Conservation (phyloP, 768 basidiomycete genomes). For the Lactarius quietus region DNA sequence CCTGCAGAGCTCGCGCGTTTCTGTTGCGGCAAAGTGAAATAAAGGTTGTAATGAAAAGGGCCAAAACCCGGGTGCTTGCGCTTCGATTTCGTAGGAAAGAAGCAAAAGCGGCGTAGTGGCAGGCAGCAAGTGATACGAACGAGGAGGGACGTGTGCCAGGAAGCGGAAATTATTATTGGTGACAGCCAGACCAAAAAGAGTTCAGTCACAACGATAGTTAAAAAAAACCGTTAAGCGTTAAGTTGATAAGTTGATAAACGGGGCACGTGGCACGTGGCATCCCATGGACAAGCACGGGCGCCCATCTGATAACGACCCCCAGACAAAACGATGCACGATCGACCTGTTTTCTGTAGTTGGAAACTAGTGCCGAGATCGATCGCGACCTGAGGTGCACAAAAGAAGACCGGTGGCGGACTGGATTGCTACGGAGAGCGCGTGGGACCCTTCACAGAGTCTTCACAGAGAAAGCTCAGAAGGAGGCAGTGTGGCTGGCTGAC, state of each 20-base stretch:
- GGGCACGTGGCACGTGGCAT: slow-evolving; percentile 13
- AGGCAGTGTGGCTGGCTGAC: background rate
- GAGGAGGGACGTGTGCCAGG: background rate
- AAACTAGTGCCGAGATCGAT: slow-evolving; percentile 8
- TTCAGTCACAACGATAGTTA: slow-evolving; percentile 11
- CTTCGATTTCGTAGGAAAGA: background rate
- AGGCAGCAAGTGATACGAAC: background rate
- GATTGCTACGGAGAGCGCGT: background rate
- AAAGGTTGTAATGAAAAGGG: slow-evolving; percentile 11
- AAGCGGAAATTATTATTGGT: slow-evolving; percentile 17
- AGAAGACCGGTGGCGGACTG: background rate
- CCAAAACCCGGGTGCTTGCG: background rate
- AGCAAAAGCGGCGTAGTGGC: background rate
- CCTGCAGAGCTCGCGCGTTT: background rate
- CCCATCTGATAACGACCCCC: slow-evolving; percentile 9
- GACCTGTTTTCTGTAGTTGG: background rate
- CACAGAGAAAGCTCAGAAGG: background rate
- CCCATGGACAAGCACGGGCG: slow-evolving; percentile 6
- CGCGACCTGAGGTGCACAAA: background rate
- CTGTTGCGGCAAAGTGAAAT: slow-evolving; percentile 6
- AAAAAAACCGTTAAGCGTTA: background rate
- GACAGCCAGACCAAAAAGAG: slow-evolving; percentile 6
- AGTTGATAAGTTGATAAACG: background rate
- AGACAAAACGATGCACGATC: slow-evolving; percentile 3
- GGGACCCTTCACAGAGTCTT: too few species aligned